Percentiles rank a stretch among this genome's conserved stretches.
Conservation (phyloP, 108 stramenopile species). For the Pelagomonas calceolata region DNA sequence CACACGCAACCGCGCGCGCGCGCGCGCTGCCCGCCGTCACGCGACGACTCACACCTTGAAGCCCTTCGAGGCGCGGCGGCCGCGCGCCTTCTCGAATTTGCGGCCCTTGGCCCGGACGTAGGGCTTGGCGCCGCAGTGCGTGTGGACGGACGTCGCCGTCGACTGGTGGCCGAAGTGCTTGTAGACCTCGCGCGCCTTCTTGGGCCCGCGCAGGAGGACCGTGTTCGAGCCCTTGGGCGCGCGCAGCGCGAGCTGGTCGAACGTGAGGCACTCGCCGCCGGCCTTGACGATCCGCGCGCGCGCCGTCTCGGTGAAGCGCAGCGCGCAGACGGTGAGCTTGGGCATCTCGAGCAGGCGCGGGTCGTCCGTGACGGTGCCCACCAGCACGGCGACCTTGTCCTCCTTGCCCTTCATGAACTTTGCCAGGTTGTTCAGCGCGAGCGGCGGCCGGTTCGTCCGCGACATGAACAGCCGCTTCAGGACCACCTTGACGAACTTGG, state of each 20-base stretch:
- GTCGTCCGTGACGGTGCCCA: conserved; percentile 97
- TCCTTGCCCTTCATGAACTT: conserved; percentile 96
- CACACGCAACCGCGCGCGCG: too few relatives aligned
- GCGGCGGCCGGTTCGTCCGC: conserved; percentile 91
- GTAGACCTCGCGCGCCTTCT: conserved; percentile 81
- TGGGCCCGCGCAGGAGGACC: conserved; percentile 95
- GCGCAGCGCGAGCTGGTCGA: conserved; percentile 95
- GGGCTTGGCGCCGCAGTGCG: conserved; percentile 89
- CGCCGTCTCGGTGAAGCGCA: conserved; percentile 92
- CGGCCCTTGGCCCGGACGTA: conserved; percentile 96
- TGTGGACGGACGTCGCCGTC: conserved; percentile 65
- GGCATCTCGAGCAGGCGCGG: conserved; percentile 91
- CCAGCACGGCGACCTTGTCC: conserved; percentile 89
- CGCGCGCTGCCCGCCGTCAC: too few relatives aligned
- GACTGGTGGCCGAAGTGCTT: conserved; percentile 90
- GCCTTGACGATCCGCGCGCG: conserved; percentile 93
- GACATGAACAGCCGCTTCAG: conserved; percentile 97
- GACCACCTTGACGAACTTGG: conserved; percentile 83
- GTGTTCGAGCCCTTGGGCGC: conserved; percentile 91
- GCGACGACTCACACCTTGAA: conserved; percentile 98
- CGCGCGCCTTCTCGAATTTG: conserved; percentile 99
- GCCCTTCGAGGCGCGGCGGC: conserved; percentile 88
- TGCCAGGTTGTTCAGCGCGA: conserved; percentile 78
- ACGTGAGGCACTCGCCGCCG: conserved; percentile 97
- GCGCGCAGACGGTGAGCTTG: conserved; percentile 83